Base-by-base conservation (phyloP, 495 filamentous ascomycete genomes). In the Penicillium flavigenum region DNA sequence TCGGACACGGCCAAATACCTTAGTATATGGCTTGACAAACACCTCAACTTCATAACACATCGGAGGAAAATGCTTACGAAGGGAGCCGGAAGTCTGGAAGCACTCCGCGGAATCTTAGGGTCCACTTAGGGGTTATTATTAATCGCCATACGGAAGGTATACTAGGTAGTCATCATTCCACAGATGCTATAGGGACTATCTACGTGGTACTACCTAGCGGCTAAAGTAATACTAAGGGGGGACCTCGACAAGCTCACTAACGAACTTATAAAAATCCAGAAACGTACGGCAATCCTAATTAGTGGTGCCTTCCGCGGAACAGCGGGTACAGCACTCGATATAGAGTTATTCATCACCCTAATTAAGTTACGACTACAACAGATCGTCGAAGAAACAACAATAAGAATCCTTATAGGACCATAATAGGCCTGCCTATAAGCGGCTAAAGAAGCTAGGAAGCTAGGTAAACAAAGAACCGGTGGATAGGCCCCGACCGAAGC, bases 81-180 rank as follows among this genome's bases (percentile, higher is more conserved):
- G 17, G 59, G 53, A 0, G 56, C 51, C 11, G n/a, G 27, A 4
- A 57, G 46, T 19, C 20, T 67, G 0, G 29, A 58, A 52, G 65
- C 62, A 0, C 47, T 64, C 10, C 57, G 57, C 11, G 51, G 47
- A 0, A 49, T 68, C 4, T 24, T 56, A 24, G 54, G 55, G 0
- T 68, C 58, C 1, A 63, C 54, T 2, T 63, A 47, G 58, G 60
- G 65, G 0, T 41, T 52, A 11, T 63, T 53, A 0, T 22, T 68
- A 3, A 16, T 11, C 2, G 22, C 43, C 0, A 63, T 63, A 32
- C 38, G 54, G 0, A 51, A 44, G 42, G 27, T 63, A 22, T 69
- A 72, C 43, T 51, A 60, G 19, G 62, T 45, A 6, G 59, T 69
- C 9, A 54, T 68, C 0, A 41, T 68, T 3, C 61, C 58, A 0